Base-by-base conservation (phyloP, 192 early-diverging fungal genomes). In the Linnemannia exigua region DNA sequence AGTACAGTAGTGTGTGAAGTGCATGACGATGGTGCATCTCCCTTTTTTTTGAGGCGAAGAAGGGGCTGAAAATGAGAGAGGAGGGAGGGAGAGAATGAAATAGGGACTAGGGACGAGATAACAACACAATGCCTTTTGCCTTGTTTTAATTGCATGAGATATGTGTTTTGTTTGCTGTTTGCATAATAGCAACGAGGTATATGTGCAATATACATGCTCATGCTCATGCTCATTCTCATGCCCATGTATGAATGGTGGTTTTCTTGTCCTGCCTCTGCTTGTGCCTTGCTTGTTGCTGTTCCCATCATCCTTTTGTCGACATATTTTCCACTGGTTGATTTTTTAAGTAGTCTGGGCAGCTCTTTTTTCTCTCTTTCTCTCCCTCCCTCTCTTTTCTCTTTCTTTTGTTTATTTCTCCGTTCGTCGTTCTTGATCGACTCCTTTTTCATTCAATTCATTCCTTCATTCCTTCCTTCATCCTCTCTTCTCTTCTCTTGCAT, bases 21-120 rank as follows among this genome's bases (percentile, higher is more conserved):
- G 36, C 68, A 70, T 41, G 33, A 41, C 37, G 17, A 70, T 7
- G 3, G 36, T 35, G 68, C 19, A 41, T 38, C 9, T 16, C 33
- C 36, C 7, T 70, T 35, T 70, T 70, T 70, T 41, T 41, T 35
- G 71, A 48, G 22, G n/a, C 47, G n/a, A 51, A 51, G 41, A 44
- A 72, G 48, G 71, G 31, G 31, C 28, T 31, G 35, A 73, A 35
- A 35, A 5, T 51, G n/a, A 47, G 22, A 50, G 38, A 48, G 50
- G 47, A 31, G 71, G 22, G 38, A 73, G 14, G 54, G 48, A 54
- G 51, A 73, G 48, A 73, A 73, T 28, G 20, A 50, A 54, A 73
- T 9, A 52, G 51, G 22, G 11, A 54, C 31, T 12, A 54, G 50
- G 68, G 17, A 70, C 14, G n/a, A 51, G 41, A 68, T 9, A 37